phyloP scores from a whole-genome alignment of 805 yeast genomes.

The Phaffomyces antillensis region DNA sequence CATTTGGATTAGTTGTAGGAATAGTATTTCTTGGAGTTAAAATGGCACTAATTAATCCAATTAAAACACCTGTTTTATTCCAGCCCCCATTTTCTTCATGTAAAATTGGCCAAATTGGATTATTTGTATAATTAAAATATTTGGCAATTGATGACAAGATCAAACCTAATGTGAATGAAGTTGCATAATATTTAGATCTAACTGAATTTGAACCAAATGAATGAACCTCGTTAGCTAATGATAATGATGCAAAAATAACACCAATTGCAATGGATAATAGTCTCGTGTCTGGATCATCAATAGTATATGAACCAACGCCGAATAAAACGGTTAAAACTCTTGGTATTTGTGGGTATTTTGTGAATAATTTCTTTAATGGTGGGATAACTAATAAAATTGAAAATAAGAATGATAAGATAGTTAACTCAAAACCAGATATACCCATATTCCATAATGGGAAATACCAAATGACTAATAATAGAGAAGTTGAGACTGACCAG shows the following conservation, averaged over 20 bases:
- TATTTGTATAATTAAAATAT: slow-evolving; percentile 71
- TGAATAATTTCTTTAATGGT: slow-evolving; percentile 32
- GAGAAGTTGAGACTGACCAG: slow-evolving; percentile 79
- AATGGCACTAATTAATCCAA: slow-evolving; percentile 61
- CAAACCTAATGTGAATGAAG: slow-evolving; percentile 65
- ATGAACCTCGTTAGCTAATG: slow-evolving; percentile 36
- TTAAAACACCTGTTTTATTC: slow-evolving; percentile 58
- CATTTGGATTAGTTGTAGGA: not conserved
- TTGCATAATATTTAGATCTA: slow-evolving; percentile 28
- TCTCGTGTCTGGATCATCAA: slow-evolving; percentile 63
- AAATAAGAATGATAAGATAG: slow-evolving; percentile 47
- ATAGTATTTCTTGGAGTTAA: slow-evolving; percentile 39
- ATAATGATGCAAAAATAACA: slow-evolving; percentile 50
- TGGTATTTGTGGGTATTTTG: slow-evolving; percentile 43
- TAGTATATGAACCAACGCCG: slow-evolving; percentile 72
- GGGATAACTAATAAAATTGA: slow-evolving; percentile 51
- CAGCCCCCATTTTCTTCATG: slow-evolving; percentile 79
- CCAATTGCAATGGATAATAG: slow-evolving; percentile 63
- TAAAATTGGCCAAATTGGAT: slow-evolving; percentile 96
- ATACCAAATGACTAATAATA: slow-evolving; percentile 88
- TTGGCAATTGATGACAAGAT: slow-evolving; percentile 68
- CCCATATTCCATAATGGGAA: slow-evolving; percentile 99
- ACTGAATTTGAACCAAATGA: slow-evolving; percentile 19
- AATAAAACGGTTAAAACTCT: slow-evolving; percentile 47
- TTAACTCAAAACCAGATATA: slow-evolving; percentile 86